A percentile compares a stretch with the other conserved stretches of the same genome.
phyloP scores from a whole-genome alignment of 164 flowering plant species.

The Aristolochia fimbriata region DNA sequence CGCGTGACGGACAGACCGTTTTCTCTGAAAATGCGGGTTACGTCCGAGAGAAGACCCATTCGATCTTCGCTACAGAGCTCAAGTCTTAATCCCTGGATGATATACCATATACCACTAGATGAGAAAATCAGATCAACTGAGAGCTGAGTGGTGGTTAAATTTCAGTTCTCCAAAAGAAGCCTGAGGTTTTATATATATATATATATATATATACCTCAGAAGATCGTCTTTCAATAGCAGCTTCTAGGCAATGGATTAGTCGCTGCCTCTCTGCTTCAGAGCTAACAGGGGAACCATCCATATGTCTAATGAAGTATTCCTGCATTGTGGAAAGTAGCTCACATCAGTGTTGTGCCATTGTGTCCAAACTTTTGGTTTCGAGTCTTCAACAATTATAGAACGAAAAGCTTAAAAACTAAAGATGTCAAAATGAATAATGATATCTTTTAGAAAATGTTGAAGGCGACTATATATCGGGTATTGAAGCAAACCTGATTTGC shows the following conservation, averaged over 20 bases:
- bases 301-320: constrained; percentile 88
- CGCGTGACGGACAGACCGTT: constrained; percentile 75
- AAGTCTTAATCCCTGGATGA: constrained; percentile 68
- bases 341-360: neutral
- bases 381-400: too few species aligned
- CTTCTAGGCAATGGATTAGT: constrained; percentile 76
- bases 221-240: constrained; percentile 68
- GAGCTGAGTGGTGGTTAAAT: neutral
- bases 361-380: too few species aligned
- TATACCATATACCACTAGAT: neutral
- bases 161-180: neutral
- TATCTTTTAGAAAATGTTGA: neutral
- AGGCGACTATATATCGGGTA: neutral
- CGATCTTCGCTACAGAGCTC: constrained; percentile 82
- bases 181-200: neutral
- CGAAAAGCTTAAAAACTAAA: too few species aligned
- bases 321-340: constrained; percentile 8
- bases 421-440: neutral
- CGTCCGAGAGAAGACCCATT: constrained; percentile 77
- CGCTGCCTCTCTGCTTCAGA: constrained; percentile 89
- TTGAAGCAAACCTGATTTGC: constrained; percentile 62
- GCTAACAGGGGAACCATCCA: constrained; percentile 75
- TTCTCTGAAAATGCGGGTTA: constrained; percentile 89
- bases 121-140: neutral
- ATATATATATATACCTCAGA: constrained; percentile 56